Base-by-base conservation (phyloP, 257 asterid species). In the Asclepias syriaca region DNA sequence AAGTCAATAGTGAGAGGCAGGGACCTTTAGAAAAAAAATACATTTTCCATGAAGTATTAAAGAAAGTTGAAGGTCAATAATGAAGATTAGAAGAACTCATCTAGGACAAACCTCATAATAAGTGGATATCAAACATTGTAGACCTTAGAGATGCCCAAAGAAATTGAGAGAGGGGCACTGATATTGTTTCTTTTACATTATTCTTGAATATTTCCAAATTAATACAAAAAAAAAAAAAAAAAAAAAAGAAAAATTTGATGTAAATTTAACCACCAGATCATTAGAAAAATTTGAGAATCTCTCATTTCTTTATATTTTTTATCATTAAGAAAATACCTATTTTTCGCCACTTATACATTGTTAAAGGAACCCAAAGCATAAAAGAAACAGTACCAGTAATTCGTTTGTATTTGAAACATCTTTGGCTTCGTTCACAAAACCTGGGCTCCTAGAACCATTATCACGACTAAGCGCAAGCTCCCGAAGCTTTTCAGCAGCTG, bases 401-500 rank as follows among this genome's bases (percentile, higher is more conserved):
- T 92, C 87, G 54, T 83, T 84, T 78, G 85, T 76, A 83, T 77
- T 80, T 54, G 92, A 81, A 77, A 68, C 77, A 77, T 85, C 93
- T 77, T 75, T 81, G 69, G 66, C 75, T 81, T 92, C 96, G 78
- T 85, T 90, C 59, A 19, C 82, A 66, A 83, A 87, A 83, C 81
- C 69, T 69, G 86, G 78, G 70, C 84, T 86, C 69, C 80, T 87
- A 53, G 89, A 76, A 70, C 87, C 81, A 67, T 87, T 77, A 71
- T 80, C 76, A 45, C 87, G 77, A 77, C 77, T 90, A 65, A 45
- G 76, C 75, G 87, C 92, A 73, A 88, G 87, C 84, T 87, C 93
- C 84, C 82, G 81, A 66, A 95, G 84, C 77, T 82, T 92, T 81
- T 90, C 99, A 74, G 77, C 79, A 58, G 87, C 92, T 54, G 90